phyloP scores from a whole-genome alignment of 2,329 filamentous ascomycete species.

The Penicillium sp. region DNA sequence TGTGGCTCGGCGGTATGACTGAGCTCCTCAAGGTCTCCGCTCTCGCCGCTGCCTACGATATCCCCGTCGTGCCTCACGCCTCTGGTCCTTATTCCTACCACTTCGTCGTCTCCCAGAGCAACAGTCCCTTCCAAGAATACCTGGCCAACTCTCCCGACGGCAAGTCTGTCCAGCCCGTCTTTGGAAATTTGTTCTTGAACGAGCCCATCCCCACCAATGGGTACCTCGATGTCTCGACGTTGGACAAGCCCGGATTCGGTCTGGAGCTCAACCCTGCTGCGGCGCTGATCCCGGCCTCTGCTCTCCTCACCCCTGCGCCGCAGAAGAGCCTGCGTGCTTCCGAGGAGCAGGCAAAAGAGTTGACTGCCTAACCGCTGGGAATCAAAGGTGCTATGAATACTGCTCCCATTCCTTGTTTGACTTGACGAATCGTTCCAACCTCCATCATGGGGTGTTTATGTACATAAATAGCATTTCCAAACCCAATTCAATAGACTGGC shows the following conservation, averaged over 20 bases:
- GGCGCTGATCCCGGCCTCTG: slow-evolving; percentile 70
- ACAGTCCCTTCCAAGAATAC: slow-evolving; percentile 94
- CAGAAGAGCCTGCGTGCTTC: slow-evolving; percentile 43
- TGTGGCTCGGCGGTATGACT: slow-evolving; percentile 94
- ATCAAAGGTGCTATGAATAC: slow-evolving; percentile 2
- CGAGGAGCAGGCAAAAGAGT: slow-evolving; percentile 24
- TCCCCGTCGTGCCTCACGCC: slow-evolving; percentile 91
- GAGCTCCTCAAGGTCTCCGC: slow-evolving; percentile 85
- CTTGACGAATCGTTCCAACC: slow-evolving; percentile 1
- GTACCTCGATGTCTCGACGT: slow-evolving; percentile 69
- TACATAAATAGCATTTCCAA: slow-evolving; percentile 18
- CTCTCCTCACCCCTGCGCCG: slow-evolving; percentile 65
- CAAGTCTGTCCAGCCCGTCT: slow-evolving; percentile 83
- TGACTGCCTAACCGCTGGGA: slow-evolving; percentile 7
- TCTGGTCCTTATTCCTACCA: slow-evolving; percentile 94
- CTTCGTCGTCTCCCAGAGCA: slow-evolving; percentile 88
- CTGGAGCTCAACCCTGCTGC: slow-evolving; percentile 78
- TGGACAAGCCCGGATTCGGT: slow-evolving; percentile 89
- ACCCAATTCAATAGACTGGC: slow-evolving; percentile 14
- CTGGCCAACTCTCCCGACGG: slow-evolving; percentile 89
- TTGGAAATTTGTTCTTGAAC: slow-evolving; percentile 84
- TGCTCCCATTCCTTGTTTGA: slow-evolving; percentile 2
- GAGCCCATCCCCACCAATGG: slow-evolving; percentile 84
- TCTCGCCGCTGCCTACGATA: slow-evolving; percentile 87
- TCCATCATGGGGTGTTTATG: slow-evolving; percentile 12